Conservation (phyloP, 192 early-diverging fungal species). For the Rhizophagus sp. region DNA sequence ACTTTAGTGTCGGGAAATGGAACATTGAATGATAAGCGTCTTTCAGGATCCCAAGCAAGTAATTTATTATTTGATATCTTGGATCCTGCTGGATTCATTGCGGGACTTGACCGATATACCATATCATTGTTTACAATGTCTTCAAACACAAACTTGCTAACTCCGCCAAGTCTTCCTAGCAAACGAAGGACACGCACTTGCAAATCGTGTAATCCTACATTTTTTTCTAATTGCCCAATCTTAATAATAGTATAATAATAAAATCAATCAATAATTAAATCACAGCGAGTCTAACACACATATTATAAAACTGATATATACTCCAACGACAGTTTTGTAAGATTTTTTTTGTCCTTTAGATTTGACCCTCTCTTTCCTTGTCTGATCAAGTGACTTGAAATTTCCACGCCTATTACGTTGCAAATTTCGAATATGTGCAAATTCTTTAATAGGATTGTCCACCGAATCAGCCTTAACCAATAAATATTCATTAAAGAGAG, state of each 20-base stretch:
- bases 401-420: not conserved
- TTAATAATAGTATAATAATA: not conserved
- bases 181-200: slow-evolving; percentile 63
- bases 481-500: slow-evolving; percentile 68
- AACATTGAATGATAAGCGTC: slow-evolving; percentile 54
- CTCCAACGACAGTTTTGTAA: not conserved
- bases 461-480: slow-evolving; percentile 43
- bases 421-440: slow-evolving; percentile 2
- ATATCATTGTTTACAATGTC: not conserved
- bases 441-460: slow-evolving; percentile 26
- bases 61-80: slow-evolving; percentile 35
- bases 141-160: slow-evolving; percentile 50
- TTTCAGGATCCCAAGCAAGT: slow-evolving; percentile 72
- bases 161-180: slow-evolving; percentile 64
- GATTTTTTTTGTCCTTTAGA: not conserved
- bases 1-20: slow-evolving; percentile 70
- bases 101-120: not conserved
- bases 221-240: slow-evolving; percentile 22
- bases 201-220: slow-evolving; percentile 48
- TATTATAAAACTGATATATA: not conserved
- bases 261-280: not conserved
- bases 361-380: slow-evolving; percentile 1
- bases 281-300: too few species aligned
- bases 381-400: not conserved
- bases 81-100: slow-evolving; percentile 8